Evolutionary conservation across 495 filamentous ascomycete genomes (phyloP), one percentile per base, ranked within the genome.

Genomic region (Aspergillus sclerotioniger): DNA sequence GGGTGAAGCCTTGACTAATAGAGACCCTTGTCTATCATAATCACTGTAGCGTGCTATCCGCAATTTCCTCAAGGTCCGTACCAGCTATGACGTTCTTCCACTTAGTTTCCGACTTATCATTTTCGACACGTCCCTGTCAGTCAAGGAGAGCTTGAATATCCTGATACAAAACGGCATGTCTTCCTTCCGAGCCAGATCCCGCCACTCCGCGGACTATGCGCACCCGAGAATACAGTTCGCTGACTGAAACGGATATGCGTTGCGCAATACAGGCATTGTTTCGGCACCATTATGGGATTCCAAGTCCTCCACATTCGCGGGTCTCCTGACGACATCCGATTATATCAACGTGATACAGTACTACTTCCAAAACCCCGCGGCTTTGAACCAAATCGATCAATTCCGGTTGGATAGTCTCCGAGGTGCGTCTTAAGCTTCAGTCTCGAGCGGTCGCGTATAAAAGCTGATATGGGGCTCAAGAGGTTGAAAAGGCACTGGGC

Each of bases 311-410:
- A 91, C 87, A 20, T 99, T 98, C 69, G 94, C 95, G 21, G 94
- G 94, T 51, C 80, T 98, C 21, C 81, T 99, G 66, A 98, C 94
- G 19, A 95, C 90, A 47, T 94, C 91, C 60, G 94, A 99, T 72
- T 99, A 94, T 71, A 79, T 99, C 78, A 99, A 99, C 70, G 88
- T 99, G 54, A 95, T 99, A 53, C 95, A 98, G 74, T 99, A 98
- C 72, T 98, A 98, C 77, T 98, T 94, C 86, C 93, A 98, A 75
- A 96, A 93, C 64, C 95, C 95, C 15, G 90, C 93, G 45, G 87
- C 90, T 12, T 81, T 99, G 53, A 84, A 86, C 55, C 82, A 92
- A 67, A 88, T 98, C 67, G 94, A 98, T 67, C 88, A 96, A 67
- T 98, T 99, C 74, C 90, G 90, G 33, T 77, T 99, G 50, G 92